Conservation (phyloP, 495 filamentous ascomycete genomes). For the Tuber aestivum region DNA sequence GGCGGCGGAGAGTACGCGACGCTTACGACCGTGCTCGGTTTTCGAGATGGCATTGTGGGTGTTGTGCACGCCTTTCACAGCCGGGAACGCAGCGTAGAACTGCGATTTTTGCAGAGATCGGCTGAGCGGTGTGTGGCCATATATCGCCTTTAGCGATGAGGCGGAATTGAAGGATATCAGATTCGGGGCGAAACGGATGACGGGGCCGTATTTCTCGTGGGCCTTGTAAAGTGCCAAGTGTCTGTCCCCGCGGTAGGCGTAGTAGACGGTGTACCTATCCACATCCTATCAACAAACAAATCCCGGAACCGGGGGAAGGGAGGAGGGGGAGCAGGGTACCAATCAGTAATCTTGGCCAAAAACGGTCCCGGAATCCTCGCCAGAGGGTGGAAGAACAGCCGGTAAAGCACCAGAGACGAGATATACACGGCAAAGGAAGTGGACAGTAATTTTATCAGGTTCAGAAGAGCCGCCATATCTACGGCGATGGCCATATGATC, state of each 20-base stretch:
- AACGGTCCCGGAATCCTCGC: conserved; percentile 44
- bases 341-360: conserved; percentile 42
- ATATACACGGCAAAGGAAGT: conserved; percentile 28
- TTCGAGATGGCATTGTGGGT: conserved; percentile 56
- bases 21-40: conserved; percentile 50
- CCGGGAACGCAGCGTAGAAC: conserved; percentile 53
- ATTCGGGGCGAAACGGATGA: conserved; percentile 50
- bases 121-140: conserved; percentile 48
- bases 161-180: conserved; percentile 50
- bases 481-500: background rate
- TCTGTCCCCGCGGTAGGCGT: conserved; percentile 33
- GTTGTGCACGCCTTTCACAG: conserved; percentile 54
- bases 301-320: no score
- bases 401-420: conserved; percentile 37
- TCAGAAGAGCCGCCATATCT: background rate
- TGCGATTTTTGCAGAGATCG: conserved; percentile 49
- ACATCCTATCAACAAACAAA: background rate
- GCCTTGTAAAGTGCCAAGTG: conserved; percentile 28
- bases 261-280: conserved; percentile 38
- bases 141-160: conserved; percentile 52
- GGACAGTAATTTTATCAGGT: background rate
- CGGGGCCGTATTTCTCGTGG: conserved; percentile 46
- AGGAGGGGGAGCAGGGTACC: conserved; percentile 14
- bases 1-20: conserved; percentile 53
- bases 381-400: conserved; percentile 44